Evolutionary conservation across 2,329 filamentous ascomycete species (phyloP).

Genomic region (Fusarium anthophilum): DNA sequence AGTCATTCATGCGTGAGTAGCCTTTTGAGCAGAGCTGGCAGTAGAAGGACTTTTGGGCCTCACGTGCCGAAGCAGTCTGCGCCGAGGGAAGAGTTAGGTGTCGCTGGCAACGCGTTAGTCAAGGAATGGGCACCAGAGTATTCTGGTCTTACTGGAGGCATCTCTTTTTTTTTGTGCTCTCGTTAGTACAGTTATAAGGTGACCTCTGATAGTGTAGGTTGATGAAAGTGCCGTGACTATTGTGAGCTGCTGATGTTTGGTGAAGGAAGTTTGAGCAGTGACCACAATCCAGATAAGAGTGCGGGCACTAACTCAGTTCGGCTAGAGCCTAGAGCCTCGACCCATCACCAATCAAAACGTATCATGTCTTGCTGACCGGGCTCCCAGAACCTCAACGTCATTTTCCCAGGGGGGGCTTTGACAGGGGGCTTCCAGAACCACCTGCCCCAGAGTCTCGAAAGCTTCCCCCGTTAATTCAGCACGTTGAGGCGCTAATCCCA

Average conservation of each 20-base stretch:
- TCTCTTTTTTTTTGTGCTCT: constrained; percentile 43
- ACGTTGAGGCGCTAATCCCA: constrained; percentile 43
- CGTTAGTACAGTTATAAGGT: neutral
- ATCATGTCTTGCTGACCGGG: constrained; percentile 35
- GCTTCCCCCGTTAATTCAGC: constrained; percentile 16
- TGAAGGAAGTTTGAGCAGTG: constrained; percentile 17
- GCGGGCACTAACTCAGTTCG: neutral
- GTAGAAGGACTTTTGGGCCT: constrained; percentile 83
- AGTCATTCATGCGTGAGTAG: constrained; percentile 94
- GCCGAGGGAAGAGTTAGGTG: constrained; percentile 67
- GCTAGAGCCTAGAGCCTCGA: neutral
- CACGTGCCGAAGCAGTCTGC: constrained; percentile 72
- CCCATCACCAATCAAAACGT: constrained; percentile 30
- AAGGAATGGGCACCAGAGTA: constrained; percentile 47
- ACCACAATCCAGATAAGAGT: constrained; percentile 5
- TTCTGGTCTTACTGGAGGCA: constrained; percentile 64
- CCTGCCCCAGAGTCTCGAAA: constrained; percentile 30
- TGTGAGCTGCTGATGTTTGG: neutral
- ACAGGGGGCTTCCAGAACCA: constrained; percentile 35
- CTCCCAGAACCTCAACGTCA: constrained; percentile 38
- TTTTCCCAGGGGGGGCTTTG: constrained; percentile 24
- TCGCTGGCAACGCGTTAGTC: constrained; percentile 52
- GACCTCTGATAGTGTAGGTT: too few relatives aligned
- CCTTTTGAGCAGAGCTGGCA: constrained; percentile 92
- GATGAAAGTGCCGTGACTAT: neutral